Conservation (phyloP, 2,329 filamentous ascomycete genomes). For the Colletotrichum australisinense region DNA sequence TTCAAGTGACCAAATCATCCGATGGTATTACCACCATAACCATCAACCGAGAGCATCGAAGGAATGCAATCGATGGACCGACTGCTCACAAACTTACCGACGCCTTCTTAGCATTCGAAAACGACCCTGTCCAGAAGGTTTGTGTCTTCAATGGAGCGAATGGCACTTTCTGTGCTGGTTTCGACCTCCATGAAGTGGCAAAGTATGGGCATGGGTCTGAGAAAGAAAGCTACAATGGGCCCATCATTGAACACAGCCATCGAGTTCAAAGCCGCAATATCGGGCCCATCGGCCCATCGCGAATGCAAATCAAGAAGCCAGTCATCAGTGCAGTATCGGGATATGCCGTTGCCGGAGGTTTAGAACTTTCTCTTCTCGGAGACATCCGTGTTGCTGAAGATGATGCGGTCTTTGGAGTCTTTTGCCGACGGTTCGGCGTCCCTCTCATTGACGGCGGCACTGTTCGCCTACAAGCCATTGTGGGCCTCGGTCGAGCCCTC, state of each 20-base stretch:
- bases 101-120: constrained; percentile 61
- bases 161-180: constrained; percentile 64
- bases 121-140: constrained; percentile 61
- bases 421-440: constrained; percentile 59
- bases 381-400: constrained; percentile 66
- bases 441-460: constrained; percentile 56
- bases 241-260: constrained; percentile 26
- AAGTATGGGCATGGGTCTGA: constrained; percentile 1
- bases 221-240: constrained; percentile 7
- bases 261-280: constrained; percentile 39
- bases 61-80: constrained; percentile 63
- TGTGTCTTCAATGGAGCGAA: constrained; percentile 59
- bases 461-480: constrained; percentile 60
- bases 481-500: constrained; percentile 64
- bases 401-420: constrained; percentile 65
- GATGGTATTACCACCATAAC: constrained; percentile 65
- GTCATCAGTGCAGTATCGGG: constrained; percentile 63
- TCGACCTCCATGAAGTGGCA: constrained; percentile 61
- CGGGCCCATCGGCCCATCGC: constrained; percentile 64
- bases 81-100: constrained; percentile 60
- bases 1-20: constrained; percentile 37
- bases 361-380: constrained; percentile 61
- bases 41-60: constrained; percentile 61
- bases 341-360: constrained; percentile 64
- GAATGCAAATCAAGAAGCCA: constrained; percentile 62